Conservation (phyloP, 106 monocot species). For the Allium sativum region DNA sequence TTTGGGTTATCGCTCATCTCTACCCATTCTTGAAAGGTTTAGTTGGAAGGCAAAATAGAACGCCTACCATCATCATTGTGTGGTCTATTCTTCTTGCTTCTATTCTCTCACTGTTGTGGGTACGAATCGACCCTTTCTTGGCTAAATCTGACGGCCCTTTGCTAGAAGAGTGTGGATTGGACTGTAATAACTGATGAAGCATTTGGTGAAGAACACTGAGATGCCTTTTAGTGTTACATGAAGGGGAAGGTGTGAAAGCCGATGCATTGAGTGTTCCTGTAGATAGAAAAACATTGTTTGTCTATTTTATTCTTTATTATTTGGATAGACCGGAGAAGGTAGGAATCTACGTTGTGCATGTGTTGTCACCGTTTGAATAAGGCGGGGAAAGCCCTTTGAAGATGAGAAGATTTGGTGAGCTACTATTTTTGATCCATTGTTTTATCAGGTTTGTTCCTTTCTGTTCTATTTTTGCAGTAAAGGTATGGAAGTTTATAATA, state of each 20-base stretch:
- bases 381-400: too few relatives aligned
- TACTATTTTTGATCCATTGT: too few relatives aligned
- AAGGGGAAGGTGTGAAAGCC: not conserved
- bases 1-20: constrained; percentile 79
- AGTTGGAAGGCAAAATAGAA: constrained; percentile 62
- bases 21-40: constrained; percentile 85
- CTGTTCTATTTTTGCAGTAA: too few relatives aligned
- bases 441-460: too few relatives aligned
- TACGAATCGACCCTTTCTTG: constrained; percentile 68
- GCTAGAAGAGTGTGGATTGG: constrained; percentile 68
- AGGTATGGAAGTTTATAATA: too few relatives aligned
- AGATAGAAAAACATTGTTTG: too few relatives aligned
- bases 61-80: constrained; percentile 72
- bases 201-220: not conserved
- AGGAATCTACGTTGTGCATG: too few relatives aligned
- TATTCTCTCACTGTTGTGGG: constrained; percentile 74
- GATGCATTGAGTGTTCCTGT: too few relatives aligned
- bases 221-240: not conserved
- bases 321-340: too few relatives aligned
- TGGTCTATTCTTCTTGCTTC: constrained; percentile 87
- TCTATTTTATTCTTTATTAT: too few relatives aligned
- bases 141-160: constrained; percentile 57
- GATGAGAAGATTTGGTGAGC: too few relatives aligned
- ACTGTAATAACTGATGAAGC: constrained; percentile 35
- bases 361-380: too few relatives aligned